phyloP scores from a whole-genome alignment of 495 filamentous ascomycete genomes.

The Penicillium riverlandense region DNA sequence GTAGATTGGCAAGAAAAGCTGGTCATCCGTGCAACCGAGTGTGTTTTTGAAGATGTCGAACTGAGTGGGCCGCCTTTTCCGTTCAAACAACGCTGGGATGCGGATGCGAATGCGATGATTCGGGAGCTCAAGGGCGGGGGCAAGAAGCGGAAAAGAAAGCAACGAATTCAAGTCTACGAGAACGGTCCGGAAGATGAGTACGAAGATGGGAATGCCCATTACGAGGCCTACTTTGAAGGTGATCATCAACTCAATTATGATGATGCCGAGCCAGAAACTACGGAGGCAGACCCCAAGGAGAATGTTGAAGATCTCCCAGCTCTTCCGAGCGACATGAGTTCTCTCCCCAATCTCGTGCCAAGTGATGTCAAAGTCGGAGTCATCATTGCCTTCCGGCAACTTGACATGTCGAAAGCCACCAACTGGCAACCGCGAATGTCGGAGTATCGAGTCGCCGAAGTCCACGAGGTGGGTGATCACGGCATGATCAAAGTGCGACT shows the following conservation, averaged over 20 bases:
- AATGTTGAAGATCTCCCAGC: slow-evolving; percentile 52
- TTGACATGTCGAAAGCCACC: slow-evolving; percentile 64
- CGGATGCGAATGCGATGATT: slow-evolving; percentile 52
- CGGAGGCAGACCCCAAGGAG: slow-evolving; percentile 1
- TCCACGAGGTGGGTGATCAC: slow-evolving; percentile 45
- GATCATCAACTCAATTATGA: slow-evolving; percentile 48
- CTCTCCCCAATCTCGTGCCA: slow-evolving; percentile 46
- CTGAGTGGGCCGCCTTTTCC: slow-evolving; percentile 82
- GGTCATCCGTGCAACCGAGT: slow-evolving; percentile 69
- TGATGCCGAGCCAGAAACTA: slow-evolving; percentile 23
- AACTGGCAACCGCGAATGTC: slow-evolving; percentile 73
- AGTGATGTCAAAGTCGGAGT: slow-evolving; percentile 52
- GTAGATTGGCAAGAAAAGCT: slow-evolving; percentile 68
- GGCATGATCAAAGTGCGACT: slow-evolving; percentile 52
- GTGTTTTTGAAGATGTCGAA: slow-evolving; percentile 62
- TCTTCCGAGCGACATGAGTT: slow-evolving; percentile 55
- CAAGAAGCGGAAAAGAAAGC: slow-evolving; percentile 52
- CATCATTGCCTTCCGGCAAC: slow-evolving; percentile 73
- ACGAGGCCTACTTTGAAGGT: slow-evolving; percentile 12
- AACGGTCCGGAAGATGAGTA: slow-evolving; percentile 28
- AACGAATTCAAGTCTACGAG: slow-evolving; percentile 41
- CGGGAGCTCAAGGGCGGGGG: slow-evolving; percentile 28
- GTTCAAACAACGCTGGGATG: slow-evolving; percentile 84
- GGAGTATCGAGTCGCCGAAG: slow-evolving; percentile 57
- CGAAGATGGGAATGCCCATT: slow-evolving; percentile 8